Base-by-base conservation (phyloP, 768 basidiomycete species). In the Mrakia gelida region DNA sequence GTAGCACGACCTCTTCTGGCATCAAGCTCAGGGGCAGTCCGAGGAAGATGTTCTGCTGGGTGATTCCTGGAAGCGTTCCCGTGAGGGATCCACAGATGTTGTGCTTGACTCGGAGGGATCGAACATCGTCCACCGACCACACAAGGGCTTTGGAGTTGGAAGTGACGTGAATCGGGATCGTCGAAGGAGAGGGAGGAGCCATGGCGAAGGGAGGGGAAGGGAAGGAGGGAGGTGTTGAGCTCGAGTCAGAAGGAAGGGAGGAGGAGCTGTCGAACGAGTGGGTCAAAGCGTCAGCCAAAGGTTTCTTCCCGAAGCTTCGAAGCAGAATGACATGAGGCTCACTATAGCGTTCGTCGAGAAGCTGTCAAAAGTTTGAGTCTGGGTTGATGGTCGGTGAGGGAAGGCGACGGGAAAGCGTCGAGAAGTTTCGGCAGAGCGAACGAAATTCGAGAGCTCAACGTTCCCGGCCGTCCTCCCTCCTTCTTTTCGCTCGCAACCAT, bases 41-140 rank as follows among this genome's bases (percentile, higher is more conserved):
- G 49, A 99, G 87, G 83, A 99, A 99, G 3, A 92, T 89, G 86
- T 99, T 99, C 85, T 99, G 97, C 81, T 98, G 95, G 1, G 94
- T 91, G 0, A 98, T 87, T 82, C 95, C 94, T 2, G 97, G 95
- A 21, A 99, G 89, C 0, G 97, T 98, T 0, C 97, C 97, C 0
- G 90, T 88, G 63, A 98, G 85, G 63, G 94, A 86, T 52, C 96
- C 95, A 81, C 92, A 94, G 68, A 98, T 88, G 76, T 87, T 90
- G 84, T 97, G 90, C 80, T 90, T 85, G 43, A 91, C 89, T 54
- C 97, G 92, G 15, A 99, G 86, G 9, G 85, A 87, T 13, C 91
- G 90, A 81, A 94, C 91, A 82, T 94, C 96, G 30, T 73, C 71
- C 26, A 67, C 72, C 9, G 77, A 78, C 77, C 77, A 78, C 26